Conservation (phyloP, 805 yeast species). For the Metschnikowia vanudenii region DNA sequence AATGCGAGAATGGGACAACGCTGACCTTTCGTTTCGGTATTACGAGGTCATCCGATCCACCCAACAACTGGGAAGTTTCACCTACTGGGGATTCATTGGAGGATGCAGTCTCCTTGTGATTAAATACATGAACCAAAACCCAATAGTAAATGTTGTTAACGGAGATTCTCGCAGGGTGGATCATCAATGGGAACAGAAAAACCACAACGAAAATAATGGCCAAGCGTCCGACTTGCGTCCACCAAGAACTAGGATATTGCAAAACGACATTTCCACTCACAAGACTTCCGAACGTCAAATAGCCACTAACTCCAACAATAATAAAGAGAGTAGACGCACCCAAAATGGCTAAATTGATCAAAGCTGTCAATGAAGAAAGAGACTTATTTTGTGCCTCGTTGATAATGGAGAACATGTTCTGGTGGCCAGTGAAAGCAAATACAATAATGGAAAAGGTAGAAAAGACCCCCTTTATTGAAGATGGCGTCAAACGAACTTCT, state of each 20-base stretch:
- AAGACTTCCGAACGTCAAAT: conserved; percentile 68
- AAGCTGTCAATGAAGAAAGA: conserved; percentile 41
- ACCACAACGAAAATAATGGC: conserved; percentile 79
- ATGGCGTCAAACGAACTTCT: conserved; percentile 31
- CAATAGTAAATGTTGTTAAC: conserved; percentile 67
- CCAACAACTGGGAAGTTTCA: conserved; percentile 16
- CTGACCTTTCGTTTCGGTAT: background rate
- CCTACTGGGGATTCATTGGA: background rate
- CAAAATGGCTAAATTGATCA: conserved; percentile 54
- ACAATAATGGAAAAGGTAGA: conserved; percentile 84
- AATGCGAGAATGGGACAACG: conserved; percentile 48
- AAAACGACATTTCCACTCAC: conserved; percentile 75
- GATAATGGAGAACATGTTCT: conserved; percentile 85
- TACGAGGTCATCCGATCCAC: background rate
- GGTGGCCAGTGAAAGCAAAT: conserved; percentile 95
- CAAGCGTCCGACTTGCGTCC: conserved; percentile 76
- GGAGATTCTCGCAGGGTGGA: conserved; percentile 87
- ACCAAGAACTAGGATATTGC: conserved; percentile 57
- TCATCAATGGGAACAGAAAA: conserved; percentile 84
- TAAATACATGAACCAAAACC: conserved; percentile 23
- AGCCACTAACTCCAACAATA: conserved; percentile 77
- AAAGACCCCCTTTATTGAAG: conserved; percentile 52
- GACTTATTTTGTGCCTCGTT: conserved; percentile 71
- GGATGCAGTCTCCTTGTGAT: background rate
- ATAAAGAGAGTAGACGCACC: conserved; percentile 63